Evolutionary conservation across 306 rosid genomes (phyloP).

Genomic region (Trifolium dubium): DNA sequence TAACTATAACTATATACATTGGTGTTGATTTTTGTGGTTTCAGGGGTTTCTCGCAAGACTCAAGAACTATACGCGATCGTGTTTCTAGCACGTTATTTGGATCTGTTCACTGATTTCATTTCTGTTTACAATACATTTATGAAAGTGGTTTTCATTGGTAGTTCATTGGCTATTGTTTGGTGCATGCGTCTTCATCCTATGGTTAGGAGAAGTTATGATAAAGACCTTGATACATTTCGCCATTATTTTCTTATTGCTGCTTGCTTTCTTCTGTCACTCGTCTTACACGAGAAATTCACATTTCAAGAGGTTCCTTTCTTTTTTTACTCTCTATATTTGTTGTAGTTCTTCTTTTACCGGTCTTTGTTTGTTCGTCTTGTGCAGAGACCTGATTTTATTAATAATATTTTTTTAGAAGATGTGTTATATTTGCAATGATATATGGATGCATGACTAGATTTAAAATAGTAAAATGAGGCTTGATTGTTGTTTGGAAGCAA

Average conservation of each 20-base stretch:
- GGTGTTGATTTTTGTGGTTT: constrained; percentile 5
- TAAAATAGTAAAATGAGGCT: too few relatives aligned
- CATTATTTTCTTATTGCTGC: constrained; percentile 66
- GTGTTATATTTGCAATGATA: not conserved
- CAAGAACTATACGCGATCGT: constrained; percentile 88
- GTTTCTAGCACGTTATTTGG: constrained; percentile 85
- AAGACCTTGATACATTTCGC: constrained; percentile 80
- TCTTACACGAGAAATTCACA: constrained; percentile 76
- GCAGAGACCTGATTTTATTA: too few relatives aligned
- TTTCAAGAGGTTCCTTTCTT: constrained; percentile 63
- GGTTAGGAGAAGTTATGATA: constrained; percentile 76
- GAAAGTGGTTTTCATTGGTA: constrained; percentile 81
- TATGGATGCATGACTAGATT: not conserved
- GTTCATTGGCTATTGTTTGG: constrained; percentile 81
- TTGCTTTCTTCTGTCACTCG: constrained; percentile 65
- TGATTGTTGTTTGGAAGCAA: too few relatives aligned
- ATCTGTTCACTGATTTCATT: constrained; percentile 77
- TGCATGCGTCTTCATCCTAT: constrained; percentile 72
- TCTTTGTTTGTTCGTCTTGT: too few relatives aligned
- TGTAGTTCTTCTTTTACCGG: too few relatives aligned
- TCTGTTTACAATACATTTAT: constrained; percentile 79
- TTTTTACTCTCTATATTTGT: constrained; percentile 8
- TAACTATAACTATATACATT: not conserved
- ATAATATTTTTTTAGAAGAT: too few relatives aligned
- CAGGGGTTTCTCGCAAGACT: constrained; percentile 94